These are phyloP conservation scores for Serendipita sp. DNA, from an alignment of 768 basidiomycete genomes.

Conservation along the genomic window DNA sequence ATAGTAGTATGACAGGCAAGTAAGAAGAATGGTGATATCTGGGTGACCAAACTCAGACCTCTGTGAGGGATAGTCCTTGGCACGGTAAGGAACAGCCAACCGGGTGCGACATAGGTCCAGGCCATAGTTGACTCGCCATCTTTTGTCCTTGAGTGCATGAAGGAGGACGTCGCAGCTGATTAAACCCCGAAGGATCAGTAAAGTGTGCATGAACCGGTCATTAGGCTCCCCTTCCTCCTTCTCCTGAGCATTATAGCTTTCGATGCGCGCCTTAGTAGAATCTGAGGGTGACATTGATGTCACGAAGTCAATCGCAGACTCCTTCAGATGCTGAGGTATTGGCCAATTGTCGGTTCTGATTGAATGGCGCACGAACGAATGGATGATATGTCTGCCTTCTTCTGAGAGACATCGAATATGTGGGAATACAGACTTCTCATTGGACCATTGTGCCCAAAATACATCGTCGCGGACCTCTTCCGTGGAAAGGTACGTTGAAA, in stretches of 20 bases:
- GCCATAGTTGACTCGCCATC: conserved; percentile 40
- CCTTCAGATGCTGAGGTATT: conserved; percentile 11
- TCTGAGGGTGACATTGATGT: conserved; percentile 7
- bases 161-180: conserved; percentile 26
- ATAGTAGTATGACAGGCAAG: conserved; percentile 35
- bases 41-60: conserved; percentile 39
- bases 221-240: background rate
- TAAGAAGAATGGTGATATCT: conserved; percentile 30
- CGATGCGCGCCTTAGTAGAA: conserved; percentile 9
- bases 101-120: conserved; percentile 26
- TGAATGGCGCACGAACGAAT: conserved; percentile 13
- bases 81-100: conserved; percentile 34
- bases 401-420: background rate
- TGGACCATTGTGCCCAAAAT: no score
- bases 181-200: conserved; percentile 32
- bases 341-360: conserved; percentile 12
- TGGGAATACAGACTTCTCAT: background rate
- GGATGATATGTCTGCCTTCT: background rate
- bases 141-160: conserved; percentile 22
- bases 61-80: conserved; percentile 22
- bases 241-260: no score
- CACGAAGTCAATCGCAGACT: conserved; percentile 16
- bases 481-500: background rate
- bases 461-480: no score
- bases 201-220: conserved; percentile 18